Conservation (phyloP, 192 early-diverging fungal species). For the Coemansia reversa region DNA sequence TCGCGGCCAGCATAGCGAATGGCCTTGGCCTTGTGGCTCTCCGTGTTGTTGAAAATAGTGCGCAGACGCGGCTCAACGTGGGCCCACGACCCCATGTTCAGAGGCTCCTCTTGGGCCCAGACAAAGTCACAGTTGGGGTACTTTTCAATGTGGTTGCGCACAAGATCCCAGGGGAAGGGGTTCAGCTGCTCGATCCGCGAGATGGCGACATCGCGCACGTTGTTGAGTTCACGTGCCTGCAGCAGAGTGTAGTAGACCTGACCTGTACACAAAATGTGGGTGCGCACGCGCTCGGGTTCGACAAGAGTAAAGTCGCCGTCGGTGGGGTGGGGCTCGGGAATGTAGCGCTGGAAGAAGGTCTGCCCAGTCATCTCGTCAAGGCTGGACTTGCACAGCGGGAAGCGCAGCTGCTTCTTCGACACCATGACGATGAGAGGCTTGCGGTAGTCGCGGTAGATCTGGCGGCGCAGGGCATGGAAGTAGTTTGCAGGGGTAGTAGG, state of each 20-base stretch:
- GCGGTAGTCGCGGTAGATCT: constrained; percentile 96
- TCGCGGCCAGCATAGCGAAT: constrained; percentile 83
- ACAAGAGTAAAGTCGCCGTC: constrained; percentile 64
- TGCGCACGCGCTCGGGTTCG: constrained; percentile 82
- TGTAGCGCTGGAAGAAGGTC: constrained; percentile 85
- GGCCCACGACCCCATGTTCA: constrained; percentile 91
- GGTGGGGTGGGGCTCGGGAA: constrained; percentile 88
- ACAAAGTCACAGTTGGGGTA: constrained; percentile 91
- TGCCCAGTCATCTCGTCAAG: constrained; percentile 77
- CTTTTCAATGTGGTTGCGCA: constrained; percentile 81
- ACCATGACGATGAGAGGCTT: constrained; percentile 83
- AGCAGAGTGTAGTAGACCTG: constrained; percentile 96
- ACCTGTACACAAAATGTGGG: constrained; percentile 92
- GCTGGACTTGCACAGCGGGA: constrained; percentile 86
- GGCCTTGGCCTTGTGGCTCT: constrained; percentile 62
- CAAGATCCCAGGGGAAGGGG: constrained; percentile 94
- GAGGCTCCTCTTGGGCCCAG: constrained; percentile 94
- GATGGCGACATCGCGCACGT: constrained; percentile 84
- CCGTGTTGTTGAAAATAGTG: constrained; percentile 74
- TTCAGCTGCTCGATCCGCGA: constrained; percentile 92
- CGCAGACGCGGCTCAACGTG: constrained; percentile 85
- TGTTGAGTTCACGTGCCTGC: constrained; percentile 88
- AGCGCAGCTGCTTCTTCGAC: constrained; percentile 90
- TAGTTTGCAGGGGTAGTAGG: constrained; percentile 97
- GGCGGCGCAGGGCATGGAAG: constrained; percentile 93